A percentile compares a stretch with the other conserved stretches of the same genome.
Evolutionary conservation across 2,329 filamentous ascomycete genomes (phyloP).

Genomic region (Berkeleyomyces basicola): DNA sequence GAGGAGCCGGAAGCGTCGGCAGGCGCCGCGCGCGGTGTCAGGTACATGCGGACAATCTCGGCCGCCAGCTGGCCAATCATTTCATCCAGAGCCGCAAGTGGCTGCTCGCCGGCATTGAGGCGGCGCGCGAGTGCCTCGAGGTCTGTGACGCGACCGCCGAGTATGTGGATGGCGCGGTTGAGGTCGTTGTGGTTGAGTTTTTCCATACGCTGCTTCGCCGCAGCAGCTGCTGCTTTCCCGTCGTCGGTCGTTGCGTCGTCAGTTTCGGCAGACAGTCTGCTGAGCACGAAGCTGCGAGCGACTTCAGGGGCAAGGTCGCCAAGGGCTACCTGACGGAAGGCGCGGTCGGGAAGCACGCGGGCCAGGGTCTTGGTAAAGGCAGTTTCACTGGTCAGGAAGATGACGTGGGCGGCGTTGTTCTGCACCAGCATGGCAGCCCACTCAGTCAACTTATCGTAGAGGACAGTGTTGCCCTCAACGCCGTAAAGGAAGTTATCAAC

Average conservation of each 20-base stretch:
- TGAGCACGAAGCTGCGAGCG: constrained; percentile 79
- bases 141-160: constrained; percentile 88
- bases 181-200: constrained; percentile 47
- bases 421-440: constrained; percentile 80
- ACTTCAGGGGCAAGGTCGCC: constrained; percentile 76
- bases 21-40: constrained; percentile 29
- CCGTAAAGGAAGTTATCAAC: constrained; percentile 88
- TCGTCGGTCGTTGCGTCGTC: constrained; percentile 24
- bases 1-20: not conserved
- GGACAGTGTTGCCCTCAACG: constrained; percentile 40
- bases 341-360: constrained; percentile 75
- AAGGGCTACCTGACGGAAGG: constrained; percentile 73
- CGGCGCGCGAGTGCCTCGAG: constrained; percentile 85
- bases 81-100: constrained; percentile 63
- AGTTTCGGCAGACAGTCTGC: constrained; percentile 37
- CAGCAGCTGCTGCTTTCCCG: constrained; percentile 20
- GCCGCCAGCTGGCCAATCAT: constrained; percentile 80
- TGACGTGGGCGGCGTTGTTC: constrained; percentile 78
- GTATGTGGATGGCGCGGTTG: constrained; percentile 60
- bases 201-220: constrained; percentile 8
- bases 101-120: constrained; percentile 73
- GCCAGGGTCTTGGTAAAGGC: constrained; percentile 77
- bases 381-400: constrained; percentile 82
- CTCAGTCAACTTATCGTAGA: constrained; percentile 69
- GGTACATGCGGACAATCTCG: constrained; percentile 86